phyloP scores from a whole-genome alignment of 2,329 filamentous ascomycete genomes.

The Samsoniella hepiali region DNA sequence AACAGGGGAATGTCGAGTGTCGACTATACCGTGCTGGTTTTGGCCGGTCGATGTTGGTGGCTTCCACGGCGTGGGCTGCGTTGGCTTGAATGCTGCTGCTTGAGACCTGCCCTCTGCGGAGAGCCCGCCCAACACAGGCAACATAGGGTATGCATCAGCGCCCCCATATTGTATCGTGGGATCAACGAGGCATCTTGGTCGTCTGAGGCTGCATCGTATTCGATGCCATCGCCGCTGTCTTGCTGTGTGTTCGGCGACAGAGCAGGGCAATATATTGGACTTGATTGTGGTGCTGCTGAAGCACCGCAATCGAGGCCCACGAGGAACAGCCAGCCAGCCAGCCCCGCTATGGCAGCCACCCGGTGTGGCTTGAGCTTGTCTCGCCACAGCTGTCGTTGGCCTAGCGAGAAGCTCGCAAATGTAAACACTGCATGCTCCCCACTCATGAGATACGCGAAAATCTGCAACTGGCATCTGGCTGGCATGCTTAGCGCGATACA shows the following conservation, averaged over 20 bases:
- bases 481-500: conserved; percentile 8
- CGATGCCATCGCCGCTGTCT: background rate
- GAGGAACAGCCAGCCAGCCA: background rate
- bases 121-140: background rate
- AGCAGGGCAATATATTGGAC: background rate
- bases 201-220: background rate
- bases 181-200: background rate
- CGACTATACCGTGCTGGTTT: background rate
- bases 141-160: background rate
- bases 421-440: conserved; percentile 9
- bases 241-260: background rate
- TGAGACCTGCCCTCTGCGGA: conserved; percentile 1
- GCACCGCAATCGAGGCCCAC: conserved; percentile 1
- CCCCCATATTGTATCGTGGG: background rate
- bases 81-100: background rate
- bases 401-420: conserved; percentile 7
- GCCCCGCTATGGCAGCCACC: conserved; percentile 5
- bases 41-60: background rate
- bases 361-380: background rate
- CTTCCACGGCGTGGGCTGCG: background rate
- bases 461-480: conserved; percentile 4
- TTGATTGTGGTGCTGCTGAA: background rate
- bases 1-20: background rate
- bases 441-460: background rate
- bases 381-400: conserved; percentile 5